Evolutionary conservation across 345 rosid genomes (phyloP).

Genomic region (Citrus inodora): DNA sequence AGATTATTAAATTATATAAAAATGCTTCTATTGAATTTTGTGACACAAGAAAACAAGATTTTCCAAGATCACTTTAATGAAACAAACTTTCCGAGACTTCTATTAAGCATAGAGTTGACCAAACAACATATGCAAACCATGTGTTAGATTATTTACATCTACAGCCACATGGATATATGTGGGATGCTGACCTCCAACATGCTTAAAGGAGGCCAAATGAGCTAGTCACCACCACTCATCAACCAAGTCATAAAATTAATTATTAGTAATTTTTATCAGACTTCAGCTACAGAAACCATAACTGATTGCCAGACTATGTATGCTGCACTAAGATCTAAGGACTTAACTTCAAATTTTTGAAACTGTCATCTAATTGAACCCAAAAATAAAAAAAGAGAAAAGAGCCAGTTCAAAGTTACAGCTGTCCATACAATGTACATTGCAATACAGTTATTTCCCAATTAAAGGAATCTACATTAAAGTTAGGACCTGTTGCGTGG

Average conservation of each 20-base stretch:
- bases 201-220: background rate
- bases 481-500: background rate
- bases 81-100: background rate
- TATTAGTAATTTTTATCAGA: background rate
- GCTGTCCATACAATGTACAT: background rate
- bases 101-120: background rate
- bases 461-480: background rate
- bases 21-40: background rate
- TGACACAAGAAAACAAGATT: background rate
- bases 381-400: background rate
- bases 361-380: background rate
- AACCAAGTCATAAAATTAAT: background rate
- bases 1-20: background rate
- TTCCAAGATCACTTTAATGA: background rate
- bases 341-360: background rate
- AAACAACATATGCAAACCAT: background rate
- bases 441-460: background rate
- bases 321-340: too few species aligned
- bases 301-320: background rate
- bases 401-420: background rate
- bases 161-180: background rate
- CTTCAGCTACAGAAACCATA: background rate
- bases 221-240: background rate
- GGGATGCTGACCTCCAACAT: background rate
- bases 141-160: background rate